Base-by-base conservation (phyloP, 2,329 filamentous ascomycete genomes). In the Fusarium buharicum region DNA sequence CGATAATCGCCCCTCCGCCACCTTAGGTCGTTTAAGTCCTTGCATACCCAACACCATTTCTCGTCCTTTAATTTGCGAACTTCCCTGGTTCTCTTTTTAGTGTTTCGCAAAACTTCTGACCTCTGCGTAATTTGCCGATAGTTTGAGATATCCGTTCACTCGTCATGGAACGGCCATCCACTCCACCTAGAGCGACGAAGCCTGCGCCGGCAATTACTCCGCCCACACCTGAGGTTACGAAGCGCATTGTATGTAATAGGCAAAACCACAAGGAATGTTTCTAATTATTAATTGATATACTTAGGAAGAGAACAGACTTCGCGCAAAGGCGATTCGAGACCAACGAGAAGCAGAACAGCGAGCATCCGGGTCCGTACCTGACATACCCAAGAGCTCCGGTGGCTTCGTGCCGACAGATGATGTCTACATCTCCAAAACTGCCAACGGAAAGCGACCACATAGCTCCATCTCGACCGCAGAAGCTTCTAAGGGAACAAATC, bases 261-360 rank as follows among this genome's bases (percentile, higher is more conserved):
- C 2, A 6, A 45, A 16, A 2, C 12, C 11, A 22, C 14, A 1
- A 2, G 6, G 0, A 37, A 8, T n/a, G 22, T 2, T 33, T 5
- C 4, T 33, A 3, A 13, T 22, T n/a, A 2, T 27, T 62, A 12
- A 52, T 24, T 3, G 4, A 16, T 11, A 2, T 64, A 34, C 22
- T 4, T 55, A 95, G 91, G 94, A 97, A 86, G 88, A 94, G 75
- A 93, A 89, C 69, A 87, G 94, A 17, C 84, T 97, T 27, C 91
- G 88, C 77, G 92, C 95, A 51, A 98, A 97, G 82, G 93, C 93
- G 3, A 81, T 93, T 16, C 90, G 91, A 55, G 86, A 91, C 66
- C 88, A 90, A 70, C 84, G 85, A 55, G 87, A 93, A 70, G 87
- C 89, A 30, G 86, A 89, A 56, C 76, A 81, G 59, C 80, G 79